These are phyloP conservation scores for Pulveroboletus sp. DNA, from an alignment of 768 basidiomycete species.

Conservation along the genomic window DNA sequence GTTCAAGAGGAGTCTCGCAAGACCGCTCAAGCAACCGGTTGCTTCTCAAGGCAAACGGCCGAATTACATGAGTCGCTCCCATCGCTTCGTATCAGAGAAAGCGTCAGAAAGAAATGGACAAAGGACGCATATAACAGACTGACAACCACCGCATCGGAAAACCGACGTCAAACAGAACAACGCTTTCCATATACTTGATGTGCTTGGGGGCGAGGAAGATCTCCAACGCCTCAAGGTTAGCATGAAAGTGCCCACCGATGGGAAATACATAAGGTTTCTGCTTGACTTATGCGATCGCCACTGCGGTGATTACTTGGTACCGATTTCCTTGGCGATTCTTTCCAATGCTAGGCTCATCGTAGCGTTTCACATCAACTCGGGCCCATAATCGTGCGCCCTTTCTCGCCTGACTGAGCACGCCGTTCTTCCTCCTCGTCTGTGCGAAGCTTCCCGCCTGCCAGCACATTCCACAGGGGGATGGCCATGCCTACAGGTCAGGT, in stretches of 20 bases:
- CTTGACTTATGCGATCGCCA: slow-evolving; percentile 44
- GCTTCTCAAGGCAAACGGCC: slow-evolving; percentile 22
- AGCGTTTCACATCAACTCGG: too few relatives aligned
- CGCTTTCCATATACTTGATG: slow-evolving; percentile 35
- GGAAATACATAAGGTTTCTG: slow-evolving; percentile 45
- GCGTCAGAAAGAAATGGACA: background rate
- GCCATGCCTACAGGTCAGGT: slow-evolving; percentile 11
- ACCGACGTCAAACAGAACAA: slow-evolving; percentile 35
- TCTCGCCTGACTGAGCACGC: slow-evolving; percentile 29
- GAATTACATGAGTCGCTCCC: slow-evolving; percentile 19
- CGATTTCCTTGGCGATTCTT: slow-evolving; percentile 37
- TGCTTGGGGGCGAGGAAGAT: slow-evolving; percentile 37
- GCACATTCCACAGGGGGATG: slow-evolving; percentile 36
- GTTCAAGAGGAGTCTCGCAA: slow-evolving; percentile 9
- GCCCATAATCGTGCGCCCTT: slow-evolving; percentile 30
- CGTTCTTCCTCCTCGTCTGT: slow-evolving; percentile 31
- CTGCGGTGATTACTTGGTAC: slow-evolving; percentile 31
- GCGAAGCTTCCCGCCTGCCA: slow-evolving; percentile 29
- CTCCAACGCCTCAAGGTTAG: slow-evolving; percentile 41
- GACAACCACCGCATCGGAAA: slow-evolving; percentile 35
- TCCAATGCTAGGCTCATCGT: slow-evolving; percentile 37
- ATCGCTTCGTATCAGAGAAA: slow-evolving; percentile 17
- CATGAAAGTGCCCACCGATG: slow-evolving; percentile 36
- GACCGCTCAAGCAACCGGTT: slow-evolving; percentile 10
- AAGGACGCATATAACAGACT: slow-evolving; percentile 9